phyloP scores from a whole-genome alignment of 495 filamentous ascomycete species.

The Trichoderma reesei region DNA sequence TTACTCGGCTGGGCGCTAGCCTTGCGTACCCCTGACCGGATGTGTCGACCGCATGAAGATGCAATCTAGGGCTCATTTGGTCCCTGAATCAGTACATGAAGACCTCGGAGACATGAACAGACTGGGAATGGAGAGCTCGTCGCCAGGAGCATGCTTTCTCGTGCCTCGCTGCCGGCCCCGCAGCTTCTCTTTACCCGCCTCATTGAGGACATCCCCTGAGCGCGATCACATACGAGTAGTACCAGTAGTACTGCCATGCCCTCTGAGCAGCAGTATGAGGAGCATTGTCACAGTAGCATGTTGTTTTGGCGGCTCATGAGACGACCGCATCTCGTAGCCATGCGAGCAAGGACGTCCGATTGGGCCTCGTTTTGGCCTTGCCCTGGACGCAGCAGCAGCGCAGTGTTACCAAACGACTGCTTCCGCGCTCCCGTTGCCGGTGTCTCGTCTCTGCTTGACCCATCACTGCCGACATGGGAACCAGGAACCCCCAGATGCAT shows the following conservation, averaged over 20 bases:
- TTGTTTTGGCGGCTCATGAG: conserved; percentile 11
- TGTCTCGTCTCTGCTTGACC: neutral
- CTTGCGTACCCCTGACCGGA: neutral
- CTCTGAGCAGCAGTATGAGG: neutral
- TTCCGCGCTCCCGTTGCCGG: neutral
- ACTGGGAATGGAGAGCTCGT: neutral
- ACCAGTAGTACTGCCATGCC: neutral
- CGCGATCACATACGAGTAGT: no score
- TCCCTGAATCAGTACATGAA: conserved; percentile 5
- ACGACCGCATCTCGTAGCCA: conserved; percentile 4
- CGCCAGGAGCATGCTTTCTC: neutral
- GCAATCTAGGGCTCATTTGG: conserved; percentile 5
- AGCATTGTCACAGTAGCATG: neutral
- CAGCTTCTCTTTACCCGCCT: neutral
- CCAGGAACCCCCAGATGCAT: neutral
- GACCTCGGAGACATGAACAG: conserved; percentile 4
- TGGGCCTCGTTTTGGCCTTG: neutral
- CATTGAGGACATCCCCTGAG: neutral
- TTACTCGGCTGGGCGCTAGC: neutral
- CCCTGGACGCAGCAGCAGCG: neutral
- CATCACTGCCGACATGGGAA: neutral
- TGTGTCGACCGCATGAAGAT: conserved; percentile 3
- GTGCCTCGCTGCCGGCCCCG: conserved; percentile 4
- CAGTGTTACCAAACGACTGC: neutral
- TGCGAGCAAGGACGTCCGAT: neutral